Conservation (phyloP, 1,284 basidiomycete species). For the Heterobasidion annosum region DNA sequence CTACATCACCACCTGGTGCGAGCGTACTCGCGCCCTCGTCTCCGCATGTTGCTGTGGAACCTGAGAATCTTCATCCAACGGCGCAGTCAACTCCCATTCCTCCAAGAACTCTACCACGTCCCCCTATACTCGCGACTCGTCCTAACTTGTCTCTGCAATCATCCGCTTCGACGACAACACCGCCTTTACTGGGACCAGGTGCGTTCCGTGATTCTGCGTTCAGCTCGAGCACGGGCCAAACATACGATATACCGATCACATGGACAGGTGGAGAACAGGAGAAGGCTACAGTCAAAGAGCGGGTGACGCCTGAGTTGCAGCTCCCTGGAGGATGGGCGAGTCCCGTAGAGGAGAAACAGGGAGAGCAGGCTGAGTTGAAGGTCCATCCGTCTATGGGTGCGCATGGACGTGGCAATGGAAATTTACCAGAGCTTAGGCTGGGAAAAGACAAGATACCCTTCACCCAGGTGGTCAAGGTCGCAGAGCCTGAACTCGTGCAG, state of each 20-base stretch:
- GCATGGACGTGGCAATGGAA: constrained; percentile 15
- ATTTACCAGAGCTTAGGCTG: constrained; percentile 12
- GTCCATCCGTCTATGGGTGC: not conserved
- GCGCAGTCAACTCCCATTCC: not conserved
- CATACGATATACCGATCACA: constrained; percentile 22
- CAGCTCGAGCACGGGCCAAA: constrained; percentile 19
- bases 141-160: not conserved
- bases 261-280: constrained; percentile 18
- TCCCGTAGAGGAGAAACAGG: constrained; percentile 16
- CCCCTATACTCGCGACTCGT: not conserved
- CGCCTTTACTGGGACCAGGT: constrained; percentile 22
- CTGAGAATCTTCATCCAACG: no score
- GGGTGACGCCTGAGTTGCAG: constrained; percentile 7
- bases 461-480: constrained; percentile 14
- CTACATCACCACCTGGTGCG: not conserved
- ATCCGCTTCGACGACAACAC: constrained; percentile 12
- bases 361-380: constrained; percentile 12
- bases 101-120: not conserved
- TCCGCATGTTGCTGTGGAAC: not conserved
- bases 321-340: constrained; percentile 17
- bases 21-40: not conserved
- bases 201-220: constrained; percentile 29
- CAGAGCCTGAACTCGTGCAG: constrained; percentile 13
- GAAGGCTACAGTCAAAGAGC: constrained; percentile 2
- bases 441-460: constrained; percentile 5